Evolutionary conservation across 225 moss, liverwort and hornwort species (phyloP).

Genomic region (Lunularia cruciata): DNA sequence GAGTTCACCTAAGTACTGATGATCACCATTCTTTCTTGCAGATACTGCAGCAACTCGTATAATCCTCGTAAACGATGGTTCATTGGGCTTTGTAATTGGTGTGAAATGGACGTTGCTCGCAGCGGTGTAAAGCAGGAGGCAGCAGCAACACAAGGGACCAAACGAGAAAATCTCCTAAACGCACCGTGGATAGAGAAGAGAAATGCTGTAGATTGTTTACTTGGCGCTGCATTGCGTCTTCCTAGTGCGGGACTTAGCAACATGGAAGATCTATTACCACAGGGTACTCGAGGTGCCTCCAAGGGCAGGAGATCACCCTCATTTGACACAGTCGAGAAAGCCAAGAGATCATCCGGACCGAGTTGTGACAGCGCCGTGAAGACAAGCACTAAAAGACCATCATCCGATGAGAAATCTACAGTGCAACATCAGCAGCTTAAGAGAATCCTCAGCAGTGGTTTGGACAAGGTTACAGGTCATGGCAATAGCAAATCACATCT

Average conservation of each 20-base stretch:
- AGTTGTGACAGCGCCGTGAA: slow-evolving; percentile 23
- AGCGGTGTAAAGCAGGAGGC: not conserved
- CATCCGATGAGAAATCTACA: too few species aligned
- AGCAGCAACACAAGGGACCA: not conserved
- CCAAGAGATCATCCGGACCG: slow-evolving; percentile 29
- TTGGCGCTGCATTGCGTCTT: slow-evolving; percentile 30
- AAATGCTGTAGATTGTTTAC: slow-evolving; percentile 26
- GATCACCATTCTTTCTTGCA: slow-evolving; percentile 4
- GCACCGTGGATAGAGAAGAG: slow-evolving; percentile 14
- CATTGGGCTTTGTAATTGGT: slow-evolving; percentile 34
- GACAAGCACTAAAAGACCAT: slow-evolving; percentile 1
- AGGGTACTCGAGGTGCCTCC: not conserved
- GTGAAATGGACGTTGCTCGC: slow-evolving; percentile 24
- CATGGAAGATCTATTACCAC: slow-evolving; percentile 24
- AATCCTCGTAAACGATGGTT: slow-evolving; percentile 35
- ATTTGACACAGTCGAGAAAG: slow-evolving; percentile 33
- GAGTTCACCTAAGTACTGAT: too few species aligned
- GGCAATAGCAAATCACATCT: not conserved
- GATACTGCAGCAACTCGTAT: slow-evolving; percentile 39
- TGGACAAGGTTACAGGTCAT: not conserved
- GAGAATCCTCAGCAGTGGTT: not conserved
- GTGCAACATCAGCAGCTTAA: not conserved
- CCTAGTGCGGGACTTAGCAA: slow-evolving; percentile 23
- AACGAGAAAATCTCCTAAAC: not conserved
- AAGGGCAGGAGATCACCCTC: slow-evolving; percentile 20